Evolutionary conservation across 2,329 filamentous ascomycete species (phyloP), one percentile per base, ranked within the genome.

Genomic region (Pseudocercospora cruenta): DNA sequence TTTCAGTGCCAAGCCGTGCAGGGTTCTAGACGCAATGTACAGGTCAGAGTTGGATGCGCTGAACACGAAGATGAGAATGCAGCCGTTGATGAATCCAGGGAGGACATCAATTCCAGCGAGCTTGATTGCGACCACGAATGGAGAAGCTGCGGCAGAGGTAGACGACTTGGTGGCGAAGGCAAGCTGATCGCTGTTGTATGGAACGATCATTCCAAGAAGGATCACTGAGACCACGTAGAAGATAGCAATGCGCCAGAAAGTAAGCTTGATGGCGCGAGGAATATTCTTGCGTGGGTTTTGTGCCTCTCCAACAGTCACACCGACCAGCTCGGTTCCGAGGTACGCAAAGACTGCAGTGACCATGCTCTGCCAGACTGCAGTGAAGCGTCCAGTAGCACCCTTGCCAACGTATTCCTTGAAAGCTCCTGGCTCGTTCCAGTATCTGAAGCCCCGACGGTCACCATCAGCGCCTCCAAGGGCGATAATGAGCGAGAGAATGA

Each of bases 261-360:
- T 93, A 58, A 93, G 84, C 77, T 88, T 90, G 82, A 93, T 93
- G 61, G 91, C 91, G 66, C 88, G 87, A 6, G 91, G 91, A 67
- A 94, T 89, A 16, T 88, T 91, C 77, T 87, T 68, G 75, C 91
- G 88, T 0, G 91, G 91, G 80, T 93, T 93, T 80, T 93, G 89
- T 0, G 91, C 90, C 58, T 74, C 72, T 61, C 89, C 91, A 36
- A 92, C 90, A 0, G 91, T 93, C 14, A 93, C 90, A 80, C 90
- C 91, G 59, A 93, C 89, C 51, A 93, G 82, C 75, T 93, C 91
- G 2, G 90, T 91, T 66, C 90, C 91, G 4, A 93, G 84, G 75
- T 91, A 94, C 64, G 91, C 91, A 71, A 94, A 94, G 3, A 90
- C 91, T 1, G 91, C 91, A 24, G 88, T 91, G 71, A 92, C 88